phyloP scores from a whole-genome alignment of 257 asterid species.

The Lycium ferocissimum region DNA sequence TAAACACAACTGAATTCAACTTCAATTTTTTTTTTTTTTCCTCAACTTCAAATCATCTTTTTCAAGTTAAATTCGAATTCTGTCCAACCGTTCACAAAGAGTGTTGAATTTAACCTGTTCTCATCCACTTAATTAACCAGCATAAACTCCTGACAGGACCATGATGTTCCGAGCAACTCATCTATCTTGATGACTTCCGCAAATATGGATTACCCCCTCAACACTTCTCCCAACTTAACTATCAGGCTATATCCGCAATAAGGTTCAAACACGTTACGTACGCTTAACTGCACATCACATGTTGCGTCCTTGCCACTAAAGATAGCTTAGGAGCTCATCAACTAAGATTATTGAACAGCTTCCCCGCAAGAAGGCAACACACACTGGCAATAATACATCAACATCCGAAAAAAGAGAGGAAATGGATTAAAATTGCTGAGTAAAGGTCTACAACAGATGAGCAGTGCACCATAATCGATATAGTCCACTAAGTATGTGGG shows the following conservation, averaged over 20 bases:
- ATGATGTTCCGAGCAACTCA: not conserved
- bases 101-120: not conserved
- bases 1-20: not conserved
- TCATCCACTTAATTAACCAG: not conserved
- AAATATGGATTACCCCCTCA: not conserved
- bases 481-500: constrained; percentile 23
- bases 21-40: too few species aligned
- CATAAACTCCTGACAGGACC: not conserved
- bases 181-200: not conserved
- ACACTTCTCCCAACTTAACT: not conserved
- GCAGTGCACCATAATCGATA: not conserved
- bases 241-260: not conserved
- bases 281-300: too few species aligned
- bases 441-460: constrained; percentile 27
- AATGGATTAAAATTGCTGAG: not conserved
- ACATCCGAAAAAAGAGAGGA: not conserved
- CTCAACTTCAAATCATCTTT: not conserved
- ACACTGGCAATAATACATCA: not conserved
- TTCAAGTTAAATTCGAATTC: not conserved
- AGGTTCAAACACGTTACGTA: not conserved
- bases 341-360: not conserved
- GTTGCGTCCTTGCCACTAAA: not conserved
- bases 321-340: too few species aligned
- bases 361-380: not conserved
- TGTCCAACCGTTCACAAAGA: not conserved